Evolutionary conservation across 2,329 filamentous ascomycete species (phyloP).

Genomic region (Juglanconis juglandina): DNA sequence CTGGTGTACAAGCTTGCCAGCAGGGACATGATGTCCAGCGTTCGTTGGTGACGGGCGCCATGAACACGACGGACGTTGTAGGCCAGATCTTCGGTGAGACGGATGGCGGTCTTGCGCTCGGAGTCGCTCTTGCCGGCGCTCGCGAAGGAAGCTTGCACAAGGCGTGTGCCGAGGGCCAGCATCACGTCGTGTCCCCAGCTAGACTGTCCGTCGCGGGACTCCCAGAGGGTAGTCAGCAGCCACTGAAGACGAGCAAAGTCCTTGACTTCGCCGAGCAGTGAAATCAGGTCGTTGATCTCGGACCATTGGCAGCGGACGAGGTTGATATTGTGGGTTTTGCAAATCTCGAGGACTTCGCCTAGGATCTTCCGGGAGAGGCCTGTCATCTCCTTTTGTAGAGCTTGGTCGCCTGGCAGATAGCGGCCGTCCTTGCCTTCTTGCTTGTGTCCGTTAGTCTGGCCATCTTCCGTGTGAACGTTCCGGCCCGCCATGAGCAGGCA

Average conservation of each 20-base stretch:
- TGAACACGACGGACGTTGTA: conserved; percentile 3
- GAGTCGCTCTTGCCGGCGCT: neutral
- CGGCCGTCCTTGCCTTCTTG: neutral
- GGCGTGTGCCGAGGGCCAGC: neutral
- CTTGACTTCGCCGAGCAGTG: neutral
- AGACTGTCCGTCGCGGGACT: neutral
- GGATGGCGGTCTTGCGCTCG: neutral
- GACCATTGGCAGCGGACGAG: conserved; percentile 1
- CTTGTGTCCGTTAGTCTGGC: neutral
- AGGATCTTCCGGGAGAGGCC: neutral
- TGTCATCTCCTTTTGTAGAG: neutral
- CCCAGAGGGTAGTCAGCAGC: neutral
- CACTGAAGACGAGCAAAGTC: neutral
- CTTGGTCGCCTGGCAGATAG: neutral
- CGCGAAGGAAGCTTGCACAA: conserved; percentile 1
- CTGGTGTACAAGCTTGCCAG: conserved; percentile 3
- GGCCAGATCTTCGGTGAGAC: conserved; percentile 1
- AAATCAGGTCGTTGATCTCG: conserved; percentile 1
- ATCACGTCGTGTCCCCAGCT: conserved; percentile 1
- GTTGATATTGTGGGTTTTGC: neutral
- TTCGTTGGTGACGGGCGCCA: neutral
- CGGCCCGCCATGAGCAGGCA: neutral
- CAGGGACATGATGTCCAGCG: neutral
- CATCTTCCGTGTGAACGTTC: neutral
- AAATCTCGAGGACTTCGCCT: conserved; percentile 1